phyloP scores from a whole-genome alignment of 805 yeast genomes.

The Saccharomycopsis sp. region DNA sequence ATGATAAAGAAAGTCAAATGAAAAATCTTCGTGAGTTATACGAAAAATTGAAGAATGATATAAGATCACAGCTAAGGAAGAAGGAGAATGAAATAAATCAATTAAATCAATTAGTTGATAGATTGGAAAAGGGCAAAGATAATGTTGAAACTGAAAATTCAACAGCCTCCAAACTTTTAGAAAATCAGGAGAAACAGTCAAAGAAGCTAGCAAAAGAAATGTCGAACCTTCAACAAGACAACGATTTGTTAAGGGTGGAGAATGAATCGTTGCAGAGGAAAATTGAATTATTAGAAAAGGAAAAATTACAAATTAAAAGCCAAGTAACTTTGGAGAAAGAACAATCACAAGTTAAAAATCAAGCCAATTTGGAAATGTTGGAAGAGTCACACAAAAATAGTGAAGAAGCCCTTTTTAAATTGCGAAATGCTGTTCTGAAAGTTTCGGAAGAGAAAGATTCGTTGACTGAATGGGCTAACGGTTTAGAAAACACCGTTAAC shows the following conservation, averaged over 20 bases:
- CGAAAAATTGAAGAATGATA: too few relatives aligned
- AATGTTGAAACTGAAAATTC: background rate
- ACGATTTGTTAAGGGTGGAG: conserved; percentile 1
- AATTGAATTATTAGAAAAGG: background rate
- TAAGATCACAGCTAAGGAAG: too few relatives aligned
- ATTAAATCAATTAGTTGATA: too few relatives aligned
- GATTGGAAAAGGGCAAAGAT: too few relatives aligned
- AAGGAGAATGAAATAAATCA: too few relatives aligned
- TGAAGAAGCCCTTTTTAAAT: background rate
- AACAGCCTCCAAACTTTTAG: too few relatives aligned
- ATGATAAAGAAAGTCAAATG: too few relatives aligned
- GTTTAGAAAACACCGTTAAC: background rate
- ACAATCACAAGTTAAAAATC: background rate
- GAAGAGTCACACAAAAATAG: conserved; percentile 3
- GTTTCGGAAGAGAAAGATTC: background rate
- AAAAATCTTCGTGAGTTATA: too few relatives aligned
- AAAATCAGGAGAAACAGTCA: background rate
- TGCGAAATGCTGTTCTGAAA: background rate
- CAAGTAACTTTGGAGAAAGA: background rate
- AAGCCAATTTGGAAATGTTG: conserved; percentile 1
- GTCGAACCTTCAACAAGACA: background rate
- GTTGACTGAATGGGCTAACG: background rate
- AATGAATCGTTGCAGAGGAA: background rate
- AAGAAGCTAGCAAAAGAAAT: background rate
- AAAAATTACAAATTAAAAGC: background rate